A percentile compares a stretch with the other conserved stretches of the same genome.
These are phyloP conservation scores for Sphaerobolus stellatus DNA, from an alignment of 1,284 basidiomycete species.

Conservation along the genomic window DNA sequence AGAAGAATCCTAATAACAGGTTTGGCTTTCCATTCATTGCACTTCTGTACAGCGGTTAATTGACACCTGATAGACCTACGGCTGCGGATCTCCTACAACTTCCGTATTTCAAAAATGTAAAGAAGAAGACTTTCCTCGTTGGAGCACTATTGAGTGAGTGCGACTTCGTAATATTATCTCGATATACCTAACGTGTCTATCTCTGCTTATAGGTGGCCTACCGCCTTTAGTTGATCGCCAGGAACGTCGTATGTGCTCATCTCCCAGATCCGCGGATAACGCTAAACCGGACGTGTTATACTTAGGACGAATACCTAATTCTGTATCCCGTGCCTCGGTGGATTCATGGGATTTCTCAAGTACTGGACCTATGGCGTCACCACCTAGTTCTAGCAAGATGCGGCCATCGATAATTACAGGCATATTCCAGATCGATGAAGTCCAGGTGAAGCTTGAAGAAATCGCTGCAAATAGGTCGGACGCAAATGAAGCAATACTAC, in stretches of 20 bases:
- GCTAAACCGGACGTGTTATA: neutral
- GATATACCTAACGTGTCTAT: neutral
- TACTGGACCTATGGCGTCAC: constrained; percentile 1
- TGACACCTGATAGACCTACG: constrained; percentile 52
- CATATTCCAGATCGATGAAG: no score
- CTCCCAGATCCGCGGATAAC: neutral
- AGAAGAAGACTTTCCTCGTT: constrained; percentile 74
- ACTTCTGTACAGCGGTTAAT: neutral
- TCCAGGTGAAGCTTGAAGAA: no score
- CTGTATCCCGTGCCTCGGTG: constrained; percentile 47
- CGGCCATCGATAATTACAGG: no score
- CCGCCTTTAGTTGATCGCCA: constrained; percentile 71
- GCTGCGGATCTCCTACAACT: constrained; percentile 75
- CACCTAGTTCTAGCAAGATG: no score
- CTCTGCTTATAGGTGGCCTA: constrained; percentile 46
- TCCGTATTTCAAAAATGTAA: constrained; percentile 78
- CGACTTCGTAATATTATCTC: neutral
- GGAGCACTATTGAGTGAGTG: constrained; percentile 65
- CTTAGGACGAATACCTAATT: constrained; percentile 33
- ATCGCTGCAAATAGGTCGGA: no score
- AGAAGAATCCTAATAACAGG: constrained; percentile 78
- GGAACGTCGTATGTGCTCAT: constrained; percentile 47
- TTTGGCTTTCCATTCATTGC: constrained; percentile 22
- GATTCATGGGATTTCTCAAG: constrained; percentile 67
- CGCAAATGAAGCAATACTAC: no score